Conservation (phyloP, 768 basidiomycete species). For the Mycena capillaripes region DNA sequence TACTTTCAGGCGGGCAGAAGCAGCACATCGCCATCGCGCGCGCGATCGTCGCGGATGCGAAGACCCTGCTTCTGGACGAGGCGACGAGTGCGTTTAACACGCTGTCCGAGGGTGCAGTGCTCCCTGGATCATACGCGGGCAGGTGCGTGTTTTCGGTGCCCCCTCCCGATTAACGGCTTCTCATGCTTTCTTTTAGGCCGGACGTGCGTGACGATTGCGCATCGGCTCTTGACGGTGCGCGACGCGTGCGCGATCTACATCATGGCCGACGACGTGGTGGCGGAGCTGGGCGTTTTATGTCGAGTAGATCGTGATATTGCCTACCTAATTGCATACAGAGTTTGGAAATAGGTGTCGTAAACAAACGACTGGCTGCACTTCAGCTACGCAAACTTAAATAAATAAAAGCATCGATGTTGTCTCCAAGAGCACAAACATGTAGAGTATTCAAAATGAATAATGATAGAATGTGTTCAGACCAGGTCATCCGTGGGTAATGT, state of each 20-base stretch:
- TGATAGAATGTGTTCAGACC: no score
- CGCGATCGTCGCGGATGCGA: conserved; percentile 89
- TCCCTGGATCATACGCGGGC: conserved; percentile 84
- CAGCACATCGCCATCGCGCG: conserved; percentile 92
- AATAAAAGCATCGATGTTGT: no score
- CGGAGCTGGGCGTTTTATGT: no score
- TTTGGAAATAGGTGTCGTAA: no score
- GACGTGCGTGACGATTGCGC: conserved; percentile 69
- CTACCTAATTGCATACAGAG: no score
- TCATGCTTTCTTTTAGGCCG: conserved; percentile 43
- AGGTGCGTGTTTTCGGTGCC: background rate
- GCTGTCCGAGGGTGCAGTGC: conserved; percentile 89
- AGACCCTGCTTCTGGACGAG: conserved; percentile 90
- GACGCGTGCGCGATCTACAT: conserved; percentile 89
- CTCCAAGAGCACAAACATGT: no score
- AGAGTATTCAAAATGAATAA: no score
- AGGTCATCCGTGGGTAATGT: no score
- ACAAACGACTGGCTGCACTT: no score
- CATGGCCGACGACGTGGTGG: conserved; percentile 87
- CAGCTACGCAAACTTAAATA: no score
- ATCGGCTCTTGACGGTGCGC: conserved; percentile 86
- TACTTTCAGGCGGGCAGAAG: conserved; percentile 89
- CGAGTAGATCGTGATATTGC: no score
- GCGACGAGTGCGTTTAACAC: conserved; percentile 91
- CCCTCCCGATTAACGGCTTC: conserved; percentile 16